phyloP scores from a whole-genome alignment of 2,329 filamentous ascomycete genomes.

The Fusarium acutatum region DNA sequence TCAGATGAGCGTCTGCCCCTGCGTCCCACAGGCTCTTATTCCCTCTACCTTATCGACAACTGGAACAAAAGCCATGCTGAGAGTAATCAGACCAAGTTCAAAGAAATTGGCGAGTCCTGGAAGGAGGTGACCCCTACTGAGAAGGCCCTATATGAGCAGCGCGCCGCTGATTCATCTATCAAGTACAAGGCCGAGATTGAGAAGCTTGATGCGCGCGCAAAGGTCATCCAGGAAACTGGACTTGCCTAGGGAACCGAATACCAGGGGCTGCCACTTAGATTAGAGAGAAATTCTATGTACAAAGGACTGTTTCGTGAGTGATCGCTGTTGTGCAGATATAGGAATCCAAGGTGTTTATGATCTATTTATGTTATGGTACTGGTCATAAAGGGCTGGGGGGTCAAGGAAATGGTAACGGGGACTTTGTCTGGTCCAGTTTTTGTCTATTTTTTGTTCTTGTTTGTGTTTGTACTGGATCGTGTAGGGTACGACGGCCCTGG shows the following conservation, averaged over 20 bases:
- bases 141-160: slow-evolving; percentile 52
- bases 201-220: slow-evolving; percentile 44
- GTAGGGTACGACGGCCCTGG: slow-evolving; percentile 1
- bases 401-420: neutral
- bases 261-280: neutral
- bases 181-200: slow-evolving; percentile 32
- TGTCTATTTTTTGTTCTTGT: slow-evolving; percentile 12
- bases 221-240: slow-evolving; percentile 40
- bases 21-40: slow-evolving; percentile 45
- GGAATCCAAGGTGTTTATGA: neutral
- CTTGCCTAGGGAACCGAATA: slow-evolving; percentile 23
- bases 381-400: slow-evolving; percentile 10
- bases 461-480: slow-evolving; percentile 11
- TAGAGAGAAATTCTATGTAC: neutral
- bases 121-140: slow-evolving; percentile 51
- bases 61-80: slow-evolving; percentile 42
- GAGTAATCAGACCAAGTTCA: slow-evolving; percentile 8
- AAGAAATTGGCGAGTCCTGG: slow-evolving; percentile 51
- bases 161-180: slow-evolving; percentile 25
- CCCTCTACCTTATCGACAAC: slow-evolving; percentile 50
- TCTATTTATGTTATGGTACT: slow-evolving; percentile 7
- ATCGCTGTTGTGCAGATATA: neutral
- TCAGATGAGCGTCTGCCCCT: slow-evolving; percentile 60
- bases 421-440: slow-evolving; percentile 1
- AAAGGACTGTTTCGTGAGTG: neutral